These are phyloP conservation scores for Ilyonectria sp. DNA, from an alignment of 2,329 filamentous ascomycete species.

Conservation along the genomic window DNA sequence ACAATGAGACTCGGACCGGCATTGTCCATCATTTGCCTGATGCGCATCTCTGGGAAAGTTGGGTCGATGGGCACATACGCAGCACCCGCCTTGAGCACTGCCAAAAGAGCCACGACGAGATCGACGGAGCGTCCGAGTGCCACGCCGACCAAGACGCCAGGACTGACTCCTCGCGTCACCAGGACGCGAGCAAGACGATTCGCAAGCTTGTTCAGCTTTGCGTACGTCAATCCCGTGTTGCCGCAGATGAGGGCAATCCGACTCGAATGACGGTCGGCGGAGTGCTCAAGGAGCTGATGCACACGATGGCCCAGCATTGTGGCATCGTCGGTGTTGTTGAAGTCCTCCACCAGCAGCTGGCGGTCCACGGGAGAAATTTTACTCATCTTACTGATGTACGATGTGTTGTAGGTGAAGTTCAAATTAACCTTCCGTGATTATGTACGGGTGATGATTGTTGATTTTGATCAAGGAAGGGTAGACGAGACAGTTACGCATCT, in stretches of 20 bases:
- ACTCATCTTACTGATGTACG: background rate
- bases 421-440: background rate
- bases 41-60: background rate
- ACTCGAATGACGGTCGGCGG: background rate
- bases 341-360: background rate
- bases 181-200: background rate
- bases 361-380: background rate
- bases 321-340: background rate
- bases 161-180: background rate
- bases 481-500: background rate
- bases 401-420: background rate
- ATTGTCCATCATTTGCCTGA: background rate
- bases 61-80: background rate
- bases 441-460: background rate
- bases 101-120: background rate
- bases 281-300: background rate
- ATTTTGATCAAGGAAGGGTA: background rate
- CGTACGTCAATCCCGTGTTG: background rate
- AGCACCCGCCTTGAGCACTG: constrained; percentile 2
- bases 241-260: background rate
- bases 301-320: background rate
- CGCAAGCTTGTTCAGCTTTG: background rate
- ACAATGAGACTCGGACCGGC: background rate
- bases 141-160: background rate
- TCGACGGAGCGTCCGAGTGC: background rate